These are phyloP conservation scores for Kodamaea laetipori DNA, from an alignment of 805 yeast genomes.

Conservation along the genomic window DNA sequence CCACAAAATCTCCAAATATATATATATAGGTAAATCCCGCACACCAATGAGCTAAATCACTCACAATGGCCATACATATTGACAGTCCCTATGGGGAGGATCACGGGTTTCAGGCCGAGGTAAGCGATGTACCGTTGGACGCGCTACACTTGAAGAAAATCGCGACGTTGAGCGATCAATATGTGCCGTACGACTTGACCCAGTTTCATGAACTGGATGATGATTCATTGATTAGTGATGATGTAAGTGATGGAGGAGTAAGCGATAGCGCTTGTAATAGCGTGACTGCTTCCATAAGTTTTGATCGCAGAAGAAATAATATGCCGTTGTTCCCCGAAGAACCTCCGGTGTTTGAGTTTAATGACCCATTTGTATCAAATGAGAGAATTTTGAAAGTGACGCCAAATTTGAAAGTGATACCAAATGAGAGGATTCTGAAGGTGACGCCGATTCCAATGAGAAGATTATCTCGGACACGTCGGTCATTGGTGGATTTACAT, in stretches of 20 bases:
- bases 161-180: conserved; percentile 11
- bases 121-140: too few relatives aligned
- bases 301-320: conserved; percentile 1
- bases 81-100: conserved; percentile 1
- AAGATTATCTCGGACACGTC: conserved; percentile 4
- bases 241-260: neutral
- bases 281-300: neutral
- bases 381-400: too few relatives aligned
- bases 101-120: too few relatives aligned
- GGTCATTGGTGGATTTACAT: conserved; percentile 9
- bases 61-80: conserved; percentile 2
- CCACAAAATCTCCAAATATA: neutral
- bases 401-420: neutral
- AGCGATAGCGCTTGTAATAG: neutral
- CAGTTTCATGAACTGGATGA: conserved; percentile 9
- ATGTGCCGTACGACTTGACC: conserved; percentile 14
- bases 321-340: conserved; percentile 12
- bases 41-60: neutral
- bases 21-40: neutral
- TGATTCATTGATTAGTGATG: conserved; percentile 5
- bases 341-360: conserved; percentile 2
- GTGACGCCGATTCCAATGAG: conserved; percentile 11
- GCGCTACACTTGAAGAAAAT: neutral
- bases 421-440: neutral
- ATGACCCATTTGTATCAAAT: conserved; percentile 6